phyloP scores from a whole-genome alignment of 176 grass and related monocot genomes.

The Oryza meyeriana region DNA sequence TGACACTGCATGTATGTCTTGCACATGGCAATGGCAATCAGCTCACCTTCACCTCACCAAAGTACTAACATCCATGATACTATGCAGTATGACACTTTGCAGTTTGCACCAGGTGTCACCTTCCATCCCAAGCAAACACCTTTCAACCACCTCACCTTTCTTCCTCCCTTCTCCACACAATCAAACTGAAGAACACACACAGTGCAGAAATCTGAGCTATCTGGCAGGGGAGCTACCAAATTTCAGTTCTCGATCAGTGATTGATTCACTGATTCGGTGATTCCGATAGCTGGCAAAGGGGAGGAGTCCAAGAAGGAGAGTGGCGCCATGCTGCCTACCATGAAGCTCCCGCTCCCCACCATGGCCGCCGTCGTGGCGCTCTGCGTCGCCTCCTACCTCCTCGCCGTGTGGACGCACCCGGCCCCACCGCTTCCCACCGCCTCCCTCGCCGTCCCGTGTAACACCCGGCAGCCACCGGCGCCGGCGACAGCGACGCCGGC shows the following conservation, averaged over 20 bases:
- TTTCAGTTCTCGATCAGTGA: not conserved
- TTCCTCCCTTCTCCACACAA: not conserved
- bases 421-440: not conserved
- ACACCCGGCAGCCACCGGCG: not conserved
- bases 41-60: not conserved
- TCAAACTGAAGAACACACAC: not conserved
- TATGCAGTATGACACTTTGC: not conserved
- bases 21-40: not conserved
- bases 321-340: not conserved
- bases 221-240: not conserved
- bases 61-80: not conserved
- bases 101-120: not conserved
- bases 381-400: conserved; percentile 25
- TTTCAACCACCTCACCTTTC: not conserved
- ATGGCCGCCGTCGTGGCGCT: not conserved
- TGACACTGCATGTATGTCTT: not conserved
- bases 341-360: not conserved
- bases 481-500: not conserved
- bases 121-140: not conserved
- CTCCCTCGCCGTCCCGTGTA: conserved; percentile 1
- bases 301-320: not conserved
- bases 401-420: conserved; percentile 2
- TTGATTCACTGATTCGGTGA: not conserved
- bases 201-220: not conserved
- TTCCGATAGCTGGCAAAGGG: not conserved